A percentile compares a stretch with the other conserved stretches of the same genome.
These are phyloP conservation scores for Eruca vesicaria DNA, from an alignment of 441 rosid species.

Conservation along the genomic window DNA sequence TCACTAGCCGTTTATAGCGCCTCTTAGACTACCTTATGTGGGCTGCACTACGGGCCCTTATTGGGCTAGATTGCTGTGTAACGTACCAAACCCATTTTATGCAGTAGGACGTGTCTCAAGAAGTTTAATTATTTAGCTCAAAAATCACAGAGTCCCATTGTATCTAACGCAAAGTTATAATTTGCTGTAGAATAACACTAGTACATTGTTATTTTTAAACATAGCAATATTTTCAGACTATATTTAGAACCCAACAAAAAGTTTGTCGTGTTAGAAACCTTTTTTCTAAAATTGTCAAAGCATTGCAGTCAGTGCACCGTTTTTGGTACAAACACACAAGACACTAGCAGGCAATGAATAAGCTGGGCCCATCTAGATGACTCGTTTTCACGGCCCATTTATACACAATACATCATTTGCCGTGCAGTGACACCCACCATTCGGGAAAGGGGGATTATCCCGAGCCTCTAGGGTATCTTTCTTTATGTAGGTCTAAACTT, in stretches of 20 bases:
- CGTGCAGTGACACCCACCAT: slow-evolving; percentile 20
- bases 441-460: slow-evolving; percentile 1
- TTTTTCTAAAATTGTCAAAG: slow-evolving; percentile 18
- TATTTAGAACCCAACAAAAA: slow-evolving; percentile 12
- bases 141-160: not conserved
- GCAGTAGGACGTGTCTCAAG: too few species aligned
- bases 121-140: not conserved
- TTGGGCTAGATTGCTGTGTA: too few species aligned
- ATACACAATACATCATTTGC: slow-evolving; percentile 24
- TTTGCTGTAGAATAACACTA: not conserved
- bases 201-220: not conserved
- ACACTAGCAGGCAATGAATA: slow-evolving; percentile 25
- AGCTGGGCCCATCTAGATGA: slow-evolving; percentile 21
- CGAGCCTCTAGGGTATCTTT: not conserved
- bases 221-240: not conserved
- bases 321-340: slow-evolving; percentile 24
- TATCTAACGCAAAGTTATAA: not conserved
- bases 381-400: slow-evolving; percentile 29
- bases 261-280: slow-evolving; percentile 17
- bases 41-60: too few species aligned
- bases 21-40: too few species aligned
- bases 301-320: slow-evolving; percentile 25
- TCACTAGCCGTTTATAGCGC: too few species aligned
- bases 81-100: too few species aligned
- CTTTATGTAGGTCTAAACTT: slow-evolving; percentile 12